Conservation (phyloP, 2,329 filamentous ascomycete genomes). For the Penicillium psychrosexuale region DNA sequence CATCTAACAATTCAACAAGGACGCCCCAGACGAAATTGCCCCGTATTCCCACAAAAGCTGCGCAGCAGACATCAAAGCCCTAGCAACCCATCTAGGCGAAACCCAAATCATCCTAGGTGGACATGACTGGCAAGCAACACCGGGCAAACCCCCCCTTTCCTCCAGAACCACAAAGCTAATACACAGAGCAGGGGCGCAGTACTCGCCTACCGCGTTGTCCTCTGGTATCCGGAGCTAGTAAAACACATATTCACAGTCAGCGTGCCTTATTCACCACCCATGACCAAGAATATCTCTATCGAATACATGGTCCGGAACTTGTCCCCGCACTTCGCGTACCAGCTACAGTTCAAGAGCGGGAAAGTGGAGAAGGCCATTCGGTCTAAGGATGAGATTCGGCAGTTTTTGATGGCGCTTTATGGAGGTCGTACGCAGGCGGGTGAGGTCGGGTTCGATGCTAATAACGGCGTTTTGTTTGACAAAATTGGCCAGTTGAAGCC, state of each 20-base stretch:
- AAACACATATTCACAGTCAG: slow-evolving; percentile 75
- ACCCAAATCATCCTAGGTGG: slow-evolving; percentile 74
- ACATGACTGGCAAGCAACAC: slow-evolving; percentile 68
- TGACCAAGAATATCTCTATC: slow-evolving; percentile 52
- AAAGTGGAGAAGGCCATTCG: slow-evolving; percentile 60
- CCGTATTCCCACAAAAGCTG: slow-evolving; percentile 71
- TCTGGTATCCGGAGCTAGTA: slow-evolving; percentile 71
- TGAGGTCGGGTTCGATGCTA: slow-evolving; percentile 57
- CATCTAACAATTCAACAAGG: slow-evolving; percentile 37
- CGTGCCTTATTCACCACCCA: slow-evolving; percentile 66
- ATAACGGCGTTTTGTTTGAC: slow-evolving; percentile 63
- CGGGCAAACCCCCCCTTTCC: background rate
- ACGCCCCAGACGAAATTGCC: slow-evolving; percentile 58
- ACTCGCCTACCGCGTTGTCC: slow-evolving; percentile 69
- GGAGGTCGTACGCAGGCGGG: slow-evolving; percentile 60
- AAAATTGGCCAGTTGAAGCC: slow-evolving; percentile 57
- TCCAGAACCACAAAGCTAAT: background rate
- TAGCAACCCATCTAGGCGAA: slow-evolving; percentile 59
- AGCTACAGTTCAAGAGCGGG: slow-evolving; percentile 71
- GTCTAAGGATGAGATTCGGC: slow-evolving; percentile 60
- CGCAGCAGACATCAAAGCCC: slow-evolving; percentile 69
- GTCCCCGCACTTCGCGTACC: slow-evolving; percentile 74
- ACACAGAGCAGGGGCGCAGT: slow-evolving; percentile 61
- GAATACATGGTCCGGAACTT: slow-evolving; percentile 57
- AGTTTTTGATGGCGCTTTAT: slow-evolving; percentile 69